Evolutionary conservation across 306 rosid species (phyloP).

Genomic region (Casuarina glauca): DNA sequence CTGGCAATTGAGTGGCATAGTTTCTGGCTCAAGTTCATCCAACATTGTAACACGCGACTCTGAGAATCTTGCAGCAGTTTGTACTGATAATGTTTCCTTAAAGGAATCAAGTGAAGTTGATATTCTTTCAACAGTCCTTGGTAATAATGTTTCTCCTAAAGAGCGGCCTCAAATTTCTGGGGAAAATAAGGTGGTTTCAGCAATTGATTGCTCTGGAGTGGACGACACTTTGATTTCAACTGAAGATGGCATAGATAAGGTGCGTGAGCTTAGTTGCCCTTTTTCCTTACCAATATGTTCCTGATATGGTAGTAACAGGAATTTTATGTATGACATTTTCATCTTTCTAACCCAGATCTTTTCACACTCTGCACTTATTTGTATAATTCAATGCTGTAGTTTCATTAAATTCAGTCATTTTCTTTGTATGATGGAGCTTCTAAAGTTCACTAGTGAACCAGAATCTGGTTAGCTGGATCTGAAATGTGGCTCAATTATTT

Average conservation of each 20-base stretch:
- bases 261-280: conserved; percentile 12
- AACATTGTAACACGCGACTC: conserved; percentile 27
- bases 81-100: conserved; percentile 21
- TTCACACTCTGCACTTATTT: neutral
- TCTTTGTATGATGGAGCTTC: neutral
- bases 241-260: conserved; percentile 38
- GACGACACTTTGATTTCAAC: neutral
- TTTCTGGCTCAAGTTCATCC: conserved; percentile 39
- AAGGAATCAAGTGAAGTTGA: conserved; percentile 28
- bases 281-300: neutral
- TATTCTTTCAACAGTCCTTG: conserved; percentile 7
- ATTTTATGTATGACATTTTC: neutral
- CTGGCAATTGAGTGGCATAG: conserved; percentile 26
- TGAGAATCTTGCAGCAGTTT: conserved; percentile 20
- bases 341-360: neutral
- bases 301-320: neutral
- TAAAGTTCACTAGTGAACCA: neutral
- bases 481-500: neutral
- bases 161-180: conserved; percentile 7
- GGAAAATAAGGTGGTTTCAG: conserved; percentile 21
- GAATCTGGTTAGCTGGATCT: neutral
- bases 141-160: conserved; percentile 15
- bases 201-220: conserved; percentile 22
- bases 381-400: neutral
- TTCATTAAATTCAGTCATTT: neutral